A percentile compares a stretch with the other conserved stretches of the same genome.
Evolutionary conservation across 768 basidiomycete genomes (phyloP).

Genomic region (Russula lepida): DNA sequence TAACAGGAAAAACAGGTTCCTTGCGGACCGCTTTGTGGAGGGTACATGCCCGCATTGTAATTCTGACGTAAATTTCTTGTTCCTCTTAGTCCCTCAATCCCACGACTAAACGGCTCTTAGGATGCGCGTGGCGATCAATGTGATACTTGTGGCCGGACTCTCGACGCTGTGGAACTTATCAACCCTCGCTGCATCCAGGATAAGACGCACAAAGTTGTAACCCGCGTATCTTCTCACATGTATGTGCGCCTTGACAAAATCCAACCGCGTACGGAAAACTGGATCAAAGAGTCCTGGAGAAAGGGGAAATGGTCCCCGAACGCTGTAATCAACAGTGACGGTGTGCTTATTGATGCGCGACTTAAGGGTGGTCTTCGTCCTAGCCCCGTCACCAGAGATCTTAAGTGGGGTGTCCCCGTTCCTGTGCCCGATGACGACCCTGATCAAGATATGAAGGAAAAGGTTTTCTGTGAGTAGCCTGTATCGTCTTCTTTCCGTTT

Average conservation of each 20-base stretch:
- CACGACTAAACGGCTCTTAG: slow-evolving; percentile 30
- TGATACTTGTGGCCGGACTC: slow-evolving; percentile 84
- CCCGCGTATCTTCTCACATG: slow-evolving; percentile 80
- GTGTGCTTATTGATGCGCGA: slow-evolving; percentile 83
- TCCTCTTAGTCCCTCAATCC: neutral
- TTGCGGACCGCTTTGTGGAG: slow-evolving; percentile 96
- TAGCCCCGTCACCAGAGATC: slow-evolving; percentile 87
- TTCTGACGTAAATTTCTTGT: slow-evolving; percentile 47
- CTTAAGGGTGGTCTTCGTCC: slow-evolving; percentile 79
- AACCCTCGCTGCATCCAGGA: slow-evolving; percentile 91
- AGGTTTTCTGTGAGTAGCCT: slow-evolving; percentile 79
- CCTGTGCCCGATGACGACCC: slow-evolving; percentile 65
- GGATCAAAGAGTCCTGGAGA: slow-evolving; percentile 74
- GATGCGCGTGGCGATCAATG: slow-evolving; percentile 99
- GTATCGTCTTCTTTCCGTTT: neutral
- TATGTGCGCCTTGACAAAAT: slow-evolving; percentile 80
- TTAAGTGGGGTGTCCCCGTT: slow-evolving; percentile 94
- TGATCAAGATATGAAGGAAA: slow-evolving; percentile 78
- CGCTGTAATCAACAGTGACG: slow-evolving; percentile 80
- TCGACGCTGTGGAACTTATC: slow-evolving; percentile 88
- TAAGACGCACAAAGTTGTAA: slow-evolving; percentile 67
- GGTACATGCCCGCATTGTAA: slow-evolving; percentile 94
- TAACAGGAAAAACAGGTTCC: slow-evolving; percentile 46
- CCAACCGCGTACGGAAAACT: slow-evolving; percentile 76
- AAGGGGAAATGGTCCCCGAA: slow-evolving; percentile 91